phyloP scores from a whole-genome alignment of 2,329 filamentous ascomycete species.

The Scedosporium minutisporum region DNA sequence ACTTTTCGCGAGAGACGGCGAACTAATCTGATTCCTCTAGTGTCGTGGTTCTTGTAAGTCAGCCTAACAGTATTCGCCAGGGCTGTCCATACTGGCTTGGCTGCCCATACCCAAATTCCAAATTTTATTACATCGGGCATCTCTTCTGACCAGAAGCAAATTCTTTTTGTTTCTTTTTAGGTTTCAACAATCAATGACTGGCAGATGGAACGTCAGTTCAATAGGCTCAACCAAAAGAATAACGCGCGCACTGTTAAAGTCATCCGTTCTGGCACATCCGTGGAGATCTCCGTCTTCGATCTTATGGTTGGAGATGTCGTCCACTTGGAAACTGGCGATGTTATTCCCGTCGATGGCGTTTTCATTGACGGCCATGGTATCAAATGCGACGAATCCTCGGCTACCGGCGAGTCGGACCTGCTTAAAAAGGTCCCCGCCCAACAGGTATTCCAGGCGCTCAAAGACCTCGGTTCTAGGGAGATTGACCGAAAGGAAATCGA shows the following conservation, averaged over 20 bases:
- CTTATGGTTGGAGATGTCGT: slow-evolving; percentile 62
- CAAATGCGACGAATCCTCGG: slow-evolving; percentile 64
- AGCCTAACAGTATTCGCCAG: background rate
- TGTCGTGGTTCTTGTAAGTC: slow-evolving; percentile 12
- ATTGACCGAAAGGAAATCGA: slow-evolving; percentile 22
- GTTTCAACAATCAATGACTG: slow-evolving; percentile 47
- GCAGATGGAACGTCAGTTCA: slow-evolving; percentile 59
- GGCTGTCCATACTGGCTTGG: background rate
- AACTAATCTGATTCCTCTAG: slow-evolving; percentile 3
- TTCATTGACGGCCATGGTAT: slow-evolving; percentile 46
- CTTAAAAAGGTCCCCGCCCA: slow-evolving; percentile 56
- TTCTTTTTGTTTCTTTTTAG: slow-evolving; percentile 1
- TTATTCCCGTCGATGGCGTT: slow-evolving; percentile 61
- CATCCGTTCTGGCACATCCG: slow-evolving; percentile 55
- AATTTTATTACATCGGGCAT: too few species aligned
- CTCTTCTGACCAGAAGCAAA: too few species aligned
- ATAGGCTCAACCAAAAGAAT: slow-evolving; percentile 51
- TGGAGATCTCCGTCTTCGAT: slow-evolving; percentile 55
- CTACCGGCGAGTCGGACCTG: slow-evolving; percentile 64
- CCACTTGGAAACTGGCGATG: slow-evolving; percentile 58
- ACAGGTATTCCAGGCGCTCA: slow-evolving; percentile 45
- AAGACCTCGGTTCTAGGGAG: slow-evolving; percentile 18
- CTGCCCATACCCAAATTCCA: too few species aligned
- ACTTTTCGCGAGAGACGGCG: background rate
- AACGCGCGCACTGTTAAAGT: slow-evolving; percentile 57